Percentiles rank a stretch among this genome's conserved stretches.
phyloP scores from a whole-genome alignment of 1,284 basidiomycete species.

The Cutaneotrichosporon sp. region DNA sequence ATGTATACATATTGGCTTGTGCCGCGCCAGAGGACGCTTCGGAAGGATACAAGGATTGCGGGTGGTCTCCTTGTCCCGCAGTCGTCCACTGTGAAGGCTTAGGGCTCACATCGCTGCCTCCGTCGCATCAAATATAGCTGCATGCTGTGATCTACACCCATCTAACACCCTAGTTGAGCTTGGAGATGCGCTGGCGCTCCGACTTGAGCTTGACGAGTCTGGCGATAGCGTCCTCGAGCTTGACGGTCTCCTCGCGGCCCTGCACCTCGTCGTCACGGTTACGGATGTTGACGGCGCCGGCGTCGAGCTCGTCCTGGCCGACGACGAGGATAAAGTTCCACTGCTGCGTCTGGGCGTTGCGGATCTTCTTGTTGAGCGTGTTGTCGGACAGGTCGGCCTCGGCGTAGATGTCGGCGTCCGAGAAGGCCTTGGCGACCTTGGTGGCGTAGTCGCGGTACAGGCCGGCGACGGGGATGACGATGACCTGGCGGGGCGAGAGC shows the following conservation, averaged over 20 bases:
- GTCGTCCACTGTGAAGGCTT: too few relatives aligned
- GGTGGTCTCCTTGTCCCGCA: too few relatives aligned
- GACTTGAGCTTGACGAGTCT: constrained; percentile 46
- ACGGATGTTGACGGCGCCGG: constrained; percentile 86
- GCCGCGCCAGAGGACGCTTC: not conserved
- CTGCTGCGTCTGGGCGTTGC: constrained; percentile 87
- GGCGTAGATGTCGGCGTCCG: constrained; percentile 73
- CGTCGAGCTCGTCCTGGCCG: constrained; percentile 86
- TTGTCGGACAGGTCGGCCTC: constrained; percentile 92
- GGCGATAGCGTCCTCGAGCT: constrained; percentile 41
- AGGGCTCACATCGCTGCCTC: too few relatives aligned
- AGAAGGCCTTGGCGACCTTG: constrained; percentile 62
- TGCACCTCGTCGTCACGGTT: constrained; percentile 80
- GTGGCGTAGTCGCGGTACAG: constrained; percentile 85
- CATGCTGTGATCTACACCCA: constrained; percentile 3
- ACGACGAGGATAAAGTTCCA: constrained; percentile 97
- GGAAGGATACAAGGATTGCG: too few relatives aligned
- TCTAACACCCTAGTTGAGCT: constrained; percentile 16
- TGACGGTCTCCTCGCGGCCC: constrained; percentile 51
- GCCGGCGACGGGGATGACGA: constrained; percentile 90
- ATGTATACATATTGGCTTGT: constrained; percentile 5
- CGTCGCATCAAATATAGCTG: not conserved
- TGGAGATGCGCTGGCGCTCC: constrained; percentile 34
- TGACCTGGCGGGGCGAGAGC: constrained; percentile 90
- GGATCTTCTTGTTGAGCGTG: constrained; percentile 95